Conservation (phyloP, 2,329 filamentous ascomycete species). For the Lachnellula hyalina region DNA sequence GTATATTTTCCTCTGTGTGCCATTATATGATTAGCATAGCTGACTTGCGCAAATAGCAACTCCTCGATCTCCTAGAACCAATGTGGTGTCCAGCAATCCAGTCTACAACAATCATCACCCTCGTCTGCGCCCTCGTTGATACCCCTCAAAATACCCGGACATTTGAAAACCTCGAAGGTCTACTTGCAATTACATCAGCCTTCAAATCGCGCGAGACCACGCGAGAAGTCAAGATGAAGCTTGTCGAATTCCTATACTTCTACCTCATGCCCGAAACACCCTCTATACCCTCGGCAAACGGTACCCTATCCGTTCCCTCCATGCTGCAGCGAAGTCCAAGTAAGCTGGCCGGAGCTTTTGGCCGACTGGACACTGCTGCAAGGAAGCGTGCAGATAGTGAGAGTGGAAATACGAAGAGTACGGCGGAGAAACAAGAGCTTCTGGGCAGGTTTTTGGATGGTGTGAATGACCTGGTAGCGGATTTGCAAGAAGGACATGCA, state of each 20-base stretch:
- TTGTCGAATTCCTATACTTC: constrained; percentile 97
- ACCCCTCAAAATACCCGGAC: constrained; percentile 82
- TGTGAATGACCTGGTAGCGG: constrained; percentile 62
- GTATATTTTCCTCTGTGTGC: constrained; percentile 39
- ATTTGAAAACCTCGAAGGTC: constrained; percentile 86
- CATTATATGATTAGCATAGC: neutral
- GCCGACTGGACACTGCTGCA: constrained; percentile 33
- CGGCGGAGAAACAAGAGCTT: constrained; percentile 62
- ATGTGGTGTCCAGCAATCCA: constrained; percentile 90
- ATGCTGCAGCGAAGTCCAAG: constrained; percentile 63
- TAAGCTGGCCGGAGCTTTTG: constrained; percentile 58
- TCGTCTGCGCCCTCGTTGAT: constrained; percentile 84
- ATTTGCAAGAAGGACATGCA: constrained; percentile 73
- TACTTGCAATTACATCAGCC: constrained; percentile 84
- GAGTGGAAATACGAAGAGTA: constrained; percentile 44
- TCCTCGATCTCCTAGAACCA: constrained; percentile 90
- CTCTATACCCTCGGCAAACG: constrained; percentile 46
- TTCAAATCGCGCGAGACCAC: constrained; percentile 86
- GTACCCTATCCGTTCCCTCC: constrained; percentile 41
- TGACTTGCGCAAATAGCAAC: constrained; percentile 49
- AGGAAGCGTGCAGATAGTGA: constrained; percentile 32
- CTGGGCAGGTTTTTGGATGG: constrained; percentile 55
- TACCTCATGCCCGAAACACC: constrained; percentile 92
- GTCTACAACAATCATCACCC: constrained; percentile 79
- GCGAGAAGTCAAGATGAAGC: constrained; percentile 86